These are phyloP conservation scores for Bolboschoenus planiculmis DNA, from an alignment of 176 grass and related monocot genomes.

Conservation along the genomic window DNA sequence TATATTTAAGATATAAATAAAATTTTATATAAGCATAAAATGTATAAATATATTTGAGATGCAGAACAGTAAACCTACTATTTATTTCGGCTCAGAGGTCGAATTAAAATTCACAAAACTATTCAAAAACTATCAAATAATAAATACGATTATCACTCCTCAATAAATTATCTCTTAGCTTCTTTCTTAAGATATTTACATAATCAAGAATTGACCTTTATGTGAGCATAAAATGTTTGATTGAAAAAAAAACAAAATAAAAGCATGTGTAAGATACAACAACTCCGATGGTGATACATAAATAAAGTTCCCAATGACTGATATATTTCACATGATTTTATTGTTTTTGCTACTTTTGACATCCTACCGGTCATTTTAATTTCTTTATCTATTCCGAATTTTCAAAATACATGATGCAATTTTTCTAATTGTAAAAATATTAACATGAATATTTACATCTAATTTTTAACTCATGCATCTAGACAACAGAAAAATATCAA, in stretches of 20 bases:
- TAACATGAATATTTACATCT: background rate
- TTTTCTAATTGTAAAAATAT: background rate
- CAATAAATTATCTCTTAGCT: background rate
- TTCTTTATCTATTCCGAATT: background rate
- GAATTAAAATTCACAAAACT: too few species aligned
- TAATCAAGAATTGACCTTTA: background rate
- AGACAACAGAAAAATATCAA: background rate
- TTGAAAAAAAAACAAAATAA: background rate
- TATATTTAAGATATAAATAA: too few species aligned
- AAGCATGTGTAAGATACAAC: background rate
- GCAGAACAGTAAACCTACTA: too few species aligned
- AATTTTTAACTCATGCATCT: background rate
- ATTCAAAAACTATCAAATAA: too few species aligned
- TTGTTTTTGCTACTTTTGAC: background rate
- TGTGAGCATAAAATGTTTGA: background rate
- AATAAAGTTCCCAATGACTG: background rate
- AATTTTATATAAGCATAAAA: too few species aligned
- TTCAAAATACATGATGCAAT: background rate
- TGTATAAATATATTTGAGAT: too few species aligned
- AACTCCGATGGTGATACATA: background rate
- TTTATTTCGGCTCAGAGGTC: too few species aligned
- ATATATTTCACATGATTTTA: background rate
- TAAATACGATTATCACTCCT: too few species aligned
- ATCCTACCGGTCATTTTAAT: background rate
- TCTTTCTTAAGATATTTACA: background rate